A percentile compares a stretch with the other conserved stretches of the same genome.
These are phyloP conservation scores for Mycena albidolilacea DNA, from an alignment of 768 basidiomycete genomes.

Conservation along the genomic window DNA sequence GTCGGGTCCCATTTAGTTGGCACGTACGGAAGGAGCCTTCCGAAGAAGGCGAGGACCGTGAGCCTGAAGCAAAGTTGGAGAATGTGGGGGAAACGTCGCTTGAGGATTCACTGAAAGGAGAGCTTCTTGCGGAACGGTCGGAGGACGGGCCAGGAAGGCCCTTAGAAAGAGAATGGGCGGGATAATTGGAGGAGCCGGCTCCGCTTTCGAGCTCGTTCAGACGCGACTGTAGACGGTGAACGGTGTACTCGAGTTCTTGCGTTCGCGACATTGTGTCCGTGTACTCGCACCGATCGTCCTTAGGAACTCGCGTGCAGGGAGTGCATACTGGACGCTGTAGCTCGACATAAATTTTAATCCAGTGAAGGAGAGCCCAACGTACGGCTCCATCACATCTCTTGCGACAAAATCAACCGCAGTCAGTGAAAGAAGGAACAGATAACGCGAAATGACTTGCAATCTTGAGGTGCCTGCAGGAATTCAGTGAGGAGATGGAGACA, in stretches of 20 bases:
- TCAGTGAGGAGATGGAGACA: neutral
- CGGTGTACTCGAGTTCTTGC: slow-evolving; percentile 55
- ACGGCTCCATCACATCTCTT: slow-evolving; percentile 8
- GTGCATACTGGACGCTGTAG: slow-evolving; percentile 47
- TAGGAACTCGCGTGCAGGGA: slow-evolving; percentile 55
- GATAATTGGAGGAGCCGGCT: slow-evolving; percentile 36
- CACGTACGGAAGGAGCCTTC: neutral
- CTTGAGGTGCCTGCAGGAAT: neutral
- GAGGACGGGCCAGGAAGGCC: slow-evolving; percentile 3
- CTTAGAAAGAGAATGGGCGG: neutral
- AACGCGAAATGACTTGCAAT: neutral
- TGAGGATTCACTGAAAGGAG: slow-evolving; percentile 22
- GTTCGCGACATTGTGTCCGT: slow-evolving; percentile 56
- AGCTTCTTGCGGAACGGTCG: slow-evolving; percentile 14
- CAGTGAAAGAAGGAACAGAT: neutral
- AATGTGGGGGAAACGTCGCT: slow-evolving; percentile 2
- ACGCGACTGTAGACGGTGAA: slow-evolving; percentile 54
- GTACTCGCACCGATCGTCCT: slow-evolving; percentile 62
- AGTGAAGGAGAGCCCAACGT: neutral
- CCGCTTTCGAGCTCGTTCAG: slow-evolving; percentile 49
- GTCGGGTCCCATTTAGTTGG: neutral
- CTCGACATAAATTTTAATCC: neutral
- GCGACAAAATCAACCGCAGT: neutral
- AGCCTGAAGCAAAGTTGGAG: neutral
- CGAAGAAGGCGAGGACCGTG: neutral